Conservation (phyloP, 1,284 basidiomycete genomes). For the Volvariella volvacea region DNA sequence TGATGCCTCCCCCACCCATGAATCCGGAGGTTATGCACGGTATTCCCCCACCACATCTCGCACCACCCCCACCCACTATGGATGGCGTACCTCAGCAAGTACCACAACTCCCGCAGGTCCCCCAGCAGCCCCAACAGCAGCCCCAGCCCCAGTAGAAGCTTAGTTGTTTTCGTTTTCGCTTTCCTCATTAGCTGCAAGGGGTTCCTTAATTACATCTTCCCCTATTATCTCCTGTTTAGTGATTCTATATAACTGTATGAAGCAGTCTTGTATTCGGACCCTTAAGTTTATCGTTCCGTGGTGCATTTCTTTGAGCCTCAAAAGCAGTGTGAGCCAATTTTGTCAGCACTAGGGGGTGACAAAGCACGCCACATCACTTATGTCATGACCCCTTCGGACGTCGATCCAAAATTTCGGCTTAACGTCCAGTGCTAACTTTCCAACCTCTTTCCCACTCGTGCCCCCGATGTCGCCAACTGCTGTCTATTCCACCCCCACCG, state of each 20-base stretch:
- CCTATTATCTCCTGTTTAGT: neutral
- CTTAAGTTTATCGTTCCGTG: too few species aligned
- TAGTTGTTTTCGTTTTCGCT: neutral
- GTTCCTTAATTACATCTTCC: too few species aligned
- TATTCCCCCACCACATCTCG: constrained; percentile 39
- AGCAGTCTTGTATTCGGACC: too few species aligned
- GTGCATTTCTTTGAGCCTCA: too few species aligned
- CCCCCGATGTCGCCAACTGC: constrained; percentile 56
- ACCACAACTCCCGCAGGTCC: constrained; percentile 23
- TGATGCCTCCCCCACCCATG: constrained; percentile 58
- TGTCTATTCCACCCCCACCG: constrained; percentile 25
- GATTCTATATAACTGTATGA: too few species aligned
- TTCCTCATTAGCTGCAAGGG: too few species aligned
- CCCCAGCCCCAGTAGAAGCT: too few species aligned
- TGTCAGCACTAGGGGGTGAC: too few species aligned
- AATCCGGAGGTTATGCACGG: constrained; percentile 54
- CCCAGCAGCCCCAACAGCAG: constrained; percentile 2
- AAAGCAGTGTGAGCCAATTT: too few species aligned
- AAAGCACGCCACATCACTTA: too few species aligned
- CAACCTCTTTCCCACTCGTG: constrained; percentile 6
- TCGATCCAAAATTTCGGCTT: neutral
- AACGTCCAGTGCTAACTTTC: constrained; percentile 4
- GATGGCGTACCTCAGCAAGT: constrained; percentile 31
- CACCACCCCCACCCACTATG: constrained; percentile 29
- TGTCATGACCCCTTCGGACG: too few species aligned